Evolutionary conservation across 2,329 filamentous ascomycete species (phyloP).

Genomic region (Tolypocladium endophyticum): DNA sequence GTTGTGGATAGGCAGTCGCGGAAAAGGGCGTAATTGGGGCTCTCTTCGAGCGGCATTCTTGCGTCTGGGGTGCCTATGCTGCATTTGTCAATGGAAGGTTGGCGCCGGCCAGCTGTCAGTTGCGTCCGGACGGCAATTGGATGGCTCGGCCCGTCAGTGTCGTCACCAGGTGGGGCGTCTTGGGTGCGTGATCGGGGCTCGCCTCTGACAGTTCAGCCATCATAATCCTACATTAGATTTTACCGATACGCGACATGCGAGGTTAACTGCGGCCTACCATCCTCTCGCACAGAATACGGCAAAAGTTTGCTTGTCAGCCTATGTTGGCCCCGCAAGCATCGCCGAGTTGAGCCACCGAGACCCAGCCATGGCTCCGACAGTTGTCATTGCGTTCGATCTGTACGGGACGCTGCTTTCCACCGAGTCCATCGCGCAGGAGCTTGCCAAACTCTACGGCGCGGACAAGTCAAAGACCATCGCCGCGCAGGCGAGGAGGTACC

Average conservation of each 20-base stretch:
- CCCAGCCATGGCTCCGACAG: conserved; percentile 14
- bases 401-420: conserved; percentile 69
- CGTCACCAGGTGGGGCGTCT: background rate
- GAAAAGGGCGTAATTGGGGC: conserved; percentile 45
- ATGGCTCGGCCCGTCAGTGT: background rate
- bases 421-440: conserved; percentile 50
- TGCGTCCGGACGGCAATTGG: background rate
- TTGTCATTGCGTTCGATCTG: conserved; percentile 59
- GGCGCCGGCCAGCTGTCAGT: background rate
- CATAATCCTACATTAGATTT: background rate
- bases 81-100: background rate
- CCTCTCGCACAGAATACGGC: background rate
- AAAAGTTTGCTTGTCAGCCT: background rate
- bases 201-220: background rate
- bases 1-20: conserved; percentile 63
- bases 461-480: conserved; percentile 48
- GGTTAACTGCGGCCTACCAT: background rate
- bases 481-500: conserved; percentile 54
- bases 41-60: conserved; percentile 7
- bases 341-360: background rate
- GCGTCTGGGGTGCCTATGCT: background rate
- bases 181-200: background rate
- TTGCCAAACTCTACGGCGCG: conserved; percentile 46
- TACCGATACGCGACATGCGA: background rate
- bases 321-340: background rate